Base-by-base conservation (phyloP, 371 early-diverging fungal species). In the Rhizopus stolonifer region DNA sequence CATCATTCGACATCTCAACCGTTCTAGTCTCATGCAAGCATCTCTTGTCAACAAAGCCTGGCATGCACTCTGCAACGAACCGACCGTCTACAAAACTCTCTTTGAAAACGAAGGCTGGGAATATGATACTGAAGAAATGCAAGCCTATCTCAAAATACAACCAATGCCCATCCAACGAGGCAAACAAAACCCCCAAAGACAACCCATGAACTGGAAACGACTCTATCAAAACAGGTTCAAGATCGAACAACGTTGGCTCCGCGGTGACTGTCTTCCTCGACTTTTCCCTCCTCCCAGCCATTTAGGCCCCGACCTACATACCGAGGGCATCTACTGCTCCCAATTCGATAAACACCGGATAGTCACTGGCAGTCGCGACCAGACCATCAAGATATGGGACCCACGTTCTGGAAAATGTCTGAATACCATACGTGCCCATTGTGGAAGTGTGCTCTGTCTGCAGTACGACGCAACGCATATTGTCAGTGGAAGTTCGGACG, bases 311-410 rank as follows among this genome's bases (percentile, higher is more conserved):
- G 72, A 74, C 19, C 88, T 95, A 1, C 99, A 99, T 64, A 53
- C 56, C 11, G 98, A 97, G 58, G 87, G 92, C 45, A 93, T 99
- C 6, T 94, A 99, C 60, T 95, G 96, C 56, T 73, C 96, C 22
- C 98, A 95, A 60, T 91, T 90, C 60, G 94, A 94, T 58, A 72
- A 77, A 17, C 55, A 87, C 18, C 82, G 82, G 50, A 81, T 97
- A 17, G 86, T 96, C 3, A 91, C 94, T 0, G 98, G 99, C 2
- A 95, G 96, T 6, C 84, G 96, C 33, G 99, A 99, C 74, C 73
- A 82, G 26, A 89, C 94, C 3, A 82, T 98, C 60, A 87, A 87
- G 53, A 66, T 93, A 40, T 94, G 93, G 93, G 87, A 93, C 65
- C 66, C 90, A 42, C 6, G 13, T 1, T 61, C 67, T 0, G 67